Evolutionary conservation across 257 asterid species (phyloP).

Genomic region (Scutellaria baicalensis): DNA sequence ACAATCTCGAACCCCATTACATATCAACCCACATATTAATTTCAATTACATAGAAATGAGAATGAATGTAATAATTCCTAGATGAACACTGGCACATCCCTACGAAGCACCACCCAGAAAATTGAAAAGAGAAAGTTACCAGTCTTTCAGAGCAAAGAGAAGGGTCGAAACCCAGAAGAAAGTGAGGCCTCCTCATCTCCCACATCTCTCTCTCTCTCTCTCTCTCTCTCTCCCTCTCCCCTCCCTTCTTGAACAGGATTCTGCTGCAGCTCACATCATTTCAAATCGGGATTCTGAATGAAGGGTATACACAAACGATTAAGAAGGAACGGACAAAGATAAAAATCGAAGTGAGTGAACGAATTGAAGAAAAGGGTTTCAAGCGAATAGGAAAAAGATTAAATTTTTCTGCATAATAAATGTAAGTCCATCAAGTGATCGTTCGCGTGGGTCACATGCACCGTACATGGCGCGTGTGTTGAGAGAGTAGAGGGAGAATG

Average conservation of each 20-base stretch:
- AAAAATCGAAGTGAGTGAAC: slow-evolving; percentile 8
- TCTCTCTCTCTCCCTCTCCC: slow-evolving; percentile 19
- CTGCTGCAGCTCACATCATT: slow-evolving; percentile 17
- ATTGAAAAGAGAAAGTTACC: slow-evolving; percentile 37
- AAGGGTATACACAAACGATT: neutral
- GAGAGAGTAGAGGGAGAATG: too few relatives aligned
- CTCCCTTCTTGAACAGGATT: neutral
- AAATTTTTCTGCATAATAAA: neutral
- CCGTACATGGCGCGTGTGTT: too few relatives aligned
- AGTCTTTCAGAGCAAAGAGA: slow-evolving; percentile 47
- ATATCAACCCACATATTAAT: neutral
- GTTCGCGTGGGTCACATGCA: too few relatives aligned
- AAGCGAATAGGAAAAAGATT: neutral
- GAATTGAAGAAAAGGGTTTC: slow-evolving; percentile 19
- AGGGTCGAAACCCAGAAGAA: slow-evolving; percentile 71
- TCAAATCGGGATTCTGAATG: slow-evolving; percentile 2
- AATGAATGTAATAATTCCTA: neutral
- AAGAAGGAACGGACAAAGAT: neutral
- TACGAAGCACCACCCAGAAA: neutral
- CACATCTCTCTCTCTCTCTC: slow-evolving; percentile 43
- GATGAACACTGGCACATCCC: neutral
- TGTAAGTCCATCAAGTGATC: slow-evolving; percentile 6
- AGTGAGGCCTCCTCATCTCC: slow-evolving; percentile 53
- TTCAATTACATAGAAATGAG: neutral
- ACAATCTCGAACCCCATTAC: slow-evolving; percentile 16